Evolutionary conservation across 768 basidiomycete species (phyloP), one percentile per base, ranked within the genome.

Genomic region (Xanthoconium stramineum): DNA sequence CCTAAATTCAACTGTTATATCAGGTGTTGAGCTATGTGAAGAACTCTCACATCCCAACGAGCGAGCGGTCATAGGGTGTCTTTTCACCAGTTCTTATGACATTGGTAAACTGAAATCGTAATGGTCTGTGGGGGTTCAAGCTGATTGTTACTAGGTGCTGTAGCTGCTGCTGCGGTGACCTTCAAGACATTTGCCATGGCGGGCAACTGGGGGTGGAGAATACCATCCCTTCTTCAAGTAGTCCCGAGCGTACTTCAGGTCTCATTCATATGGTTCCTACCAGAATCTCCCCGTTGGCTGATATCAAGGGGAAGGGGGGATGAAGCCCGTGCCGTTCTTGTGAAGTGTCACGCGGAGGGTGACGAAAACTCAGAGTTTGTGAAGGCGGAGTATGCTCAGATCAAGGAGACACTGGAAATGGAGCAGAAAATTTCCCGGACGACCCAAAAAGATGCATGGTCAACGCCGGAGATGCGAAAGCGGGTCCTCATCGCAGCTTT

Each of bases 231-330:
- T n/a, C 75, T 86, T 6, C 86, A 87, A 65, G 60, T 80, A 35
- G 64, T 77, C 1, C 85, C 85, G 2, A 80, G 78, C 56, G 33
- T 75, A 12, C 68, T 85, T 20, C 85, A 86, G 58, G 63, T 86
- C 43, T 56, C 59, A 29, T 83, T 87, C 66, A 75, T 86, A 50
- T 78, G 70, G 64, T 80, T 83, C 63, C 71, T 86, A 15, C 84
- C 84, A 3, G 85, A 88, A 62, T 84, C 83, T 12, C 85, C 85
- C 15, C 78, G 83, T 38, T 86, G 84, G 84, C 75, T 86, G 5
- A 73, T 86, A 32, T 79, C 82, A 3, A 79, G 78, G 47, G 83
- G 84, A 30, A 77, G 83, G 17, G 67, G 67, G 2, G 74, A 75
- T 1, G 81, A 84, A 56, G 83, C 82, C 0, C 66, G 69, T 50